A percentile compares a stretch with the other conserved stretches of the same genome.
These are phyloP conservation scores for Ophiosphaerella korrae DNA, from an alignment of 2,329 filamentous ascomycete genomes.

Conservation along the genomic window DNA sequence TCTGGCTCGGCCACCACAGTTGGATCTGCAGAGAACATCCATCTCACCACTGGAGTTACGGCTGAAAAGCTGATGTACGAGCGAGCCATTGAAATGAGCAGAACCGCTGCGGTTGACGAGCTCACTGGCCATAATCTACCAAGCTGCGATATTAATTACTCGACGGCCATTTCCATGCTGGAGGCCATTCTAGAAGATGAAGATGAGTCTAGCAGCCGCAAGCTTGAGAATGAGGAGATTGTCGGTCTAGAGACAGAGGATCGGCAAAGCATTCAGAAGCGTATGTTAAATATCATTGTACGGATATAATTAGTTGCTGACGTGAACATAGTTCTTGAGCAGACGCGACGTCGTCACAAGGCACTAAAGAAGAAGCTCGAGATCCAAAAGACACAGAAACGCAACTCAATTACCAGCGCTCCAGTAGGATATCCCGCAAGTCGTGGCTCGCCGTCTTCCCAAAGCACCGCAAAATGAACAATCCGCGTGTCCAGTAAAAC, in stretches of 20 bases:
- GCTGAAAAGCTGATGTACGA: constrained; percentile 99
- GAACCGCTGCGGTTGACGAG: constrained; percentile 91
- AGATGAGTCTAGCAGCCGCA: constrained; percentile 59
- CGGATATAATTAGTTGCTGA: constrained; percentile 11
- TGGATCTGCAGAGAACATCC: constrained; percentile 76
- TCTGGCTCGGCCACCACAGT: constrained; percentile 62
- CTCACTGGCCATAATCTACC: constrained; percentile 86
- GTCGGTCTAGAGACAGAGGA: constrained; percentile 70
- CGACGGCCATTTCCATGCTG: constrained; percentile 91
- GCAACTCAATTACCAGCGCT: constrained; percentile 41
- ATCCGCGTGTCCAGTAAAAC: neutral
- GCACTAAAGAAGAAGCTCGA: constrained; percentile 54
- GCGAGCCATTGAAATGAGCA: constrained; percentile 94
- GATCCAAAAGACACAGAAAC: constrained; percentile 45
- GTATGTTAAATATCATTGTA: constrained; percentile 56
- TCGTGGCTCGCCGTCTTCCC: constrained; percentile 41
- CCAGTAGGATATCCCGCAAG: constrained; percentile 34
- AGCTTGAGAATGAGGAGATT: constrained; percentile 55
- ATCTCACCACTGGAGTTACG: constrained; percentile 84
- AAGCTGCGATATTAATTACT: constrained; percentile 90
- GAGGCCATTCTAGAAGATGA: constrained; percentile 92
- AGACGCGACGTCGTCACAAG: constrained; percentile 50
- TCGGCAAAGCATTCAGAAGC: constrained; percentile 72
- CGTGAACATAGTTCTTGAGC: constrained; percentile 51
- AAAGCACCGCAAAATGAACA: constrained; percentile 29